A percentile compares a stretch with the other conserved stretches of the same genome.
These are phyloP conservation scores for Conidiobolus incongruus DNA, from an alignment of 371 early-diverging fungal species.

Conservation along the genomic window DNA sequence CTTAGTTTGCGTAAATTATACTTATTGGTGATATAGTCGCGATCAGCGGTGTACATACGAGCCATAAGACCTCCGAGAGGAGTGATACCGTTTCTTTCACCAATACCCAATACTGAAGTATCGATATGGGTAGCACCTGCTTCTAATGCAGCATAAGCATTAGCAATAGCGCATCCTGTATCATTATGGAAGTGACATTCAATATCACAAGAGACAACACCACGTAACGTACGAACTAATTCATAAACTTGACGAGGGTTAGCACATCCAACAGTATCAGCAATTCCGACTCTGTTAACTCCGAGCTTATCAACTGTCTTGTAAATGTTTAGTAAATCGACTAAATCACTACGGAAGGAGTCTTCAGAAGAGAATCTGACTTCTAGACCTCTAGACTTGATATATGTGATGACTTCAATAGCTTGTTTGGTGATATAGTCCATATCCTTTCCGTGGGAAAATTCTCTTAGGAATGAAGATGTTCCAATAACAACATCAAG, in stretches of 20 bases:
- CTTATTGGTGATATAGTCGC: conserved; percentile 70
- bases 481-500: conserved; percentile 94
- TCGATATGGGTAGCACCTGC: conserved; percentile 97
- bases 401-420: conserved; percentile 79
- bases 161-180: conserved; percentile 95
- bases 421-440: conserved; percentile 81
- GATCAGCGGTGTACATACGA: conserved; percentile 80
- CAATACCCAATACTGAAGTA: conserved; percentile 91
- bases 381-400: conserved; percentile 85
- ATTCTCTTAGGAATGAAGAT: conserved; percentile 75
- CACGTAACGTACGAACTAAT: conserved; percentile 77
- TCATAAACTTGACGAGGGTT: conserved; percentile 94
- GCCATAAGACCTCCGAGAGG: conserved; percentile 85
- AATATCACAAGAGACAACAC: conserved; percentile 88
- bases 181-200: conserved; percentile 97
- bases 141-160: conserved; percentile 86
- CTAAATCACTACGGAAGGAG: conserved; percentile 87
- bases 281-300: conserved; percentile 93
- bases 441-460: conserved; percentile 96
- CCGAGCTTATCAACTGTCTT: conserved; percentile 84
- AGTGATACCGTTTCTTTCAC: conserved; percentile 94
- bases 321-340: conserved; percentile 84
- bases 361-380: conserved; percentile 94
- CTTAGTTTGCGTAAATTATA: conserved; percentile 78
- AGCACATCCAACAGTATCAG: conserved; percentile 95